Base-by-base conservation (phyloP, 148 eudicot species). In the Hydrangea macrophylla region DNA sequence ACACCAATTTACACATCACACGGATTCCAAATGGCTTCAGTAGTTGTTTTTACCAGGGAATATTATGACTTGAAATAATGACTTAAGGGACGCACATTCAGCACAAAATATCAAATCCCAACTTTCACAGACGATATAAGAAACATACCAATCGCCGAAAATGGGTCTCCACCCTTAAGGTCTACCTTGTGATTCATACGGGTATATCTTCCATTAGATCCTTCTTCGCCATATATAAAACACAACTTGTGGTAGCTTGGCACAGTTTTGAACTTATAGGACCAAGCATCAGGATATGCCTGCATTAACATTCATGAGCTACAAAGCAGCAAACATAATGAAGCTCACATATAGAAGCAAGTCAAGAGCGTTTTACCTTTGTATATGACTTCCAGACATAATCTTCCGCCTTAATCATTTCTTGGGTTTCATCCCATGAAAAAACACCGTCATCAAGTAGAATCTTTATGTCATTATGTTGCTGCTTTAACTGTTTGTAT, bases 371-470 rank as follows among this genome's bases (percentile, higher is more conserved):
- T 39, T 53, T 33, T 36, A 65, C 69, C 69, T 65, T 65, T 3
- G 45, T 23, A 33, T 28, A 65, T 32, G 59, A 51, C 12, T 53
- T 59, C 69, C 69, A 65, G 32, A 65, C 8, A 33, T 53, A 32
- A 22, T 23, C 59, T 65, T 65, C 58, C 51, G 69, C 69, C 12
- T 31, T 65, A 53, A 65, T 45, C 59, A 65, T 65, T 65, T 65
- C 69, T 33, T 22, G 20, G 32, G 69, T 51, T 65, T 65, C 45
- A 53, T 65, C 69, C 69, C 69, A 65, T 32, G 27, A 65, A 53
- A 65, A 65, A 39, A 58, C 69, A 24, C 31, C 23, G 6, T 53
- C 22, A 22, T 33, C 23, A 53, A 53, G 69, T 23, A 65, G 69
- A 65, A 32, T 32, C 59, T 33, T 65, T 6, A 53, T 22, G 6